Percentiles rank a stretch among this genome's conserved stretches.
phyloP scores from a whole-genome alignment of 208 protist genomes.

The Acanthamoeba triangularis region DNA sequence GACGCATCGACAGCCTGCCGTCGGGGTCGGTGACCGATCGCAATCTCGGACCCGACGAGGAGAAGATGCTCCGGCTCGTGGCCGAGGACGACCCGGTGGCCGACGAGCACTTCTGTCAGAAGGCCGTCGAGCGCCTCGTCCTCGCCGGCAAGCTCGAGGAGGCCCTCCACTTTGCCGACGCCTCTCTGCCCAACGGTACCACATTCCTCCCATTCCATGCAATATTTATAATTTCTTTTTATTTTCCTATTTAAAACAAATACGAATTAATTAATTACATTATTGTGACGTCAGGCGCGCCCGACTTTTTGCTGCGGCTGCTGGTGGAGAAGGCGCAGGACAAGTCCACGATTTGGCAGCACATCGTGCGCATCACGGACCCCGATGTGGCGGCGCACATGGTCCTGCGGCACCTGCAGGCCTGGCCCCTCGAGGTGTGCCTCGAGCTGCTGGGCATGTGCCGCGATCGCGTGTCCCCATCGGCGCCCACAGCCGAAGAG shows the following conservation, averaged over 20 bases:
- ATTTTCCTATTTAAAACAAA: too few relatives aligned
- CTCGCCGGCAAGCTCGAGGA: constrained; percentile 19
- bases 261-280: too few relatives aligned
- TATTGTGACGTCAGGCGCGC: not conserved
- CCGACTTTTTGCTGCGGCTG: not conserved
- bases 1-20: not conserved
- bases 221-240: too few relatives aligned
- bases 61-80: constrained; percentile 18
- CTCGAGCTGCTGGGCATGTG: not conserved
- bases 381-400: not conserved
- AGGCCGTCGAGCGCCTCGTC: constrained; percentile 21
- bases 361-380: constrained; percentile 41
- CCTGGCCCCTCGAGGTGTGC: constrained; percentile 44
- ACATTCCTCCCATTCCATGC: not conserved
- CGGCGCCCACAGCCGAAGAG: constrained; percentile 9
- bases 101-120: not conserved
- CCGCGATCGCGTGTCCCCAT: not conserved
- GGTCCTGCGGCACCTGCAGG: constrained; percentile 9
- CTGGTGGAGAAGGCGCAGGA: constrained; percentile 31
- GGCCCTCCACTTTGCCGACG: constrained; percentile 47
- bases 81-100: not conserved
- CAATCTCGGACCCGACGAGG: not conserved
- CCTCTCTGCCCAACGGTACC: constrained; percentile 35
- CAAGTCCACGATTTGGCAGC: constrained; percentile 19
- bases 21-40: not conserved